phyloP scores from a whole-genome alignment of 2,329 filamentous ascomycete species.

The Penicillium concentricum region DNA sequence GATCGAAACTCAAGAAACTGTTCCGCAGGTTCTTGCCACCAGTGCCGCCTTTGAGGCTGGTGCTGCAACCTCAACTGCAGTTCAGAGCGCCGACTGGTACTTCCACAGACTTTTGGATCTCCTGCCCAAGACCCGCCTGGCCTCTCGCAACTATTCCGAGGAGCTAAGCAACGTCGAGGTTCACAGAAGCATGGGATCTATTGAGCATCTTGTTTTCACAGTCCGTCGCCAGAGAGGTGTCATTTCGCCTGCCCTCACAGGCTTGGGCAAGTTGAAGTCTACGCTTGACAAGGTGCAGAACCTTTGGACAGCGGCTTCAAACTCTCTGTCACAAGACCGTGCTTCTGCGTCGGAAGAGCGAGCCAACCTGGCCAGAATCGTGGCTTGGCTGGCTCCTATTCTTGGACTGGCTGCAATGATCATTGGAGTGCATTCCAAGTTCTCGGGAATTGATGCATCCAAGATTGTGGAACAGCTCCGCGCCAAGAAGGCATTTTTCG shows the following conservation, averaged over 20 bases:
- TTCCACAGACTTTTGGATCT: constrained; percentile 78
- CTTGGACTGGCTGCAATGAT: constrained; percentile 62
- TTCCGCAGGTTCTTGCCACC: constrained; percentile 67
- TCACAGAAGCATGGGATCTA: constrained; percentile 72
- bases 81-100: constrained; percentile 62
- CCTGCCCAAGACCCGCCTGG: constrained; percentile 65
- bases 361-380: constrained; percentile 28
- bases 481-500: constrained; percentile 53
- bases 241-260: constrained; percentile 33
- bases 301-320: constrained; percentile 31
- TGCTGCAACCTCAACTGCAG: constrained; percentile 16
- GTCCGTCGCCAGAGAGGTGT: constrained; percentile 41
- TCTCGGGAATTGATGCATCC: constrained; percentile 56
- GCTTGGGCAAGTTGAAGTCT: constrained; percentile 31
- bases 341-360: constrained; percentile 17
- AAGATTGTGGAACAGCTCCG: constrained; percentile 48
- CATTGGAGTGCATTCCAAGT: constrained; percentile 64
- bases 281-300: constrained; percentile 33
- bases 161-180: constrained; percentile 82
- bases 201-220: constrained; percentile 77
- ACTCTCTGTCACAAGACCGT: constrained; percentile 25
- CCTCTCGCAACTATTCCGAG: constrained; percentile 71
- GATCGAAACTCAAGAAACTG: constrained; percentile 69
- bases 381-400: constrained; percentile 68
- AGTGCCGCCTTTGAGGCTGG: constrained; percentile 42